These are phyloP conservation scores for Amanita muscaria DNA, from an alignment of 768 basidiomycete genomes.

Conservation along the genomic window DNA sequence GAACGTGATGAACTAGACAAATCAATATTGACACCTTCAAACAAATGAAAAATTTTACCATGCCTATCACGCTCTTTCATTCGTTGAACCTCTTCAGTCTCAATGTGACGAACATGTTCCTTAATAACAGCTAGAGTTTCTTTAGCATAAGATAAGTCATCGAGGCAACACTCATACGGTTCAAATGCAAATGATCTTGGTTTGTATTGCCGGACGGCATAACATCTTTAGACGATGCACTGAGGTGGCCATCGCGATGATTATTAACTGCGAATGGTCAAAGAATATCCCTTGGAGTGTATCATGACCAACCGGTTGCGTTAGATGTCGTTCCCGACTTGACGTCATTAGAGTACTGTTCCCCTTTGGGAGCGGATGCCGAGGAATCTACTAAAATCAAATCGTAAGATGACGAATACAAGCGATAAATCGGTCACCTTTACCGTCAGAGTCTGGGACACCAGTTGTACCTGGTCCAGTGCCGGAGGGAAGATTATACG, in stretches of 20 bases:
- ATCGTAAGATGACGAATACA: no score
- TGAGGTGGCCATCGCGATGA: slow-evolving; percentile 10
- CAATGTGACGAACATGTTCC: slow-evolving; percentile 20
- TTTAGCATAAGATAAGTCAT: not conserved
- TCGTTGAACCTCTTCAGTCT: slow-evolving; percentile 23
- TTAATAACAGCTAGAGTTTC: slow-evolving; percentile 19
- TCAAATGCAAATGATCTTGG: slow-evolving; percentile 17
- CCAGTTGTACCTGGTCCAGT: slow-evolving; percentile 16
- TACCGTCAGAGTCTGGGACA: slow-evolving; percentile 5
- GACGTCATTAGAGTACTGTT: no score
- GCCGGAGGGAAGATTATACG: slow-evolving; percentile 11
- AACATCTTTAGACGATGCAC: slow-evolving; percentile 7
- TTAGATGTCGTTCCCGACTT: no score
- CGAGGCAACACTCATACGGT: slow-evolving; percentile 11
- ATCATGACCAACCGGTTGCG: no score
- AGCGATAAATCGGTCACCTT: no score
- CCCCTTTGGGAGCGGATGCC: no score
- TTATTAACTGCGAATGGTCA: no score
- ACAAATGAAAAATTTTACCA: slow-evolving; percentile 16
- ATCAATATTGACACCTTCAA: not conserved
- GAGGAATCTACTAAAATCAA: no score
- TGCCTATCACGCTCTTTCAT: slow-evolving; percentile 27
- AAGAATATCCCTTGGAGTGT: no score
- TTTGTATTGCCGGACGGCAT: slow-evolving; percentile 13
- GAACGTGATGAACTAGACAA: slow-evolving; percentile 26